A percentile compares a stretch with the other conserved stretches of the same genome.
These are phyloP conservation scores for Cryptosporidium baileyi DNA, from an alignment of 169 alveolate species.

Conservation along the genomic window DNA sequence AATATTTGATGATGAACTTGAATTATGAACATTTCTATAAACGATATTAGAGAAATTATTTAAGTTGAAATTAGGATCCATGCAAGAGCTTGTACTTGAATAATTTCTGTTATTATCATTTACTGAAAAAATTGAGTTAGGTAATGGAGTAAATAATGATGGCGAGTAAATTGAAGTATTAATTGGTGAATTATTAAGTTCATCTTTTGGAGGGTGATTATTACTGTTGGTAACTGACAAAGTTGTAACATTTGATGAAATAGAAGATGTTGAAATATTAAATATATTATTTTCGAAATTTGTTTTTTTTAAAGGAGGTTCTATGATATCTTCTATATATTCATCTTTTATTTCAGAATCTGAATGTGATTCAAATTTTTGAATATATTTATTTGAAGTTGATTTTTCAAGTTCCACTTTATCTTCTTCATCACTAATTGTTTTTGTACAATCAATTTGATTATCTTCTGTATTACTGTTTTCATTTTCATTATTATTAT, in stretches of 20 bases:
- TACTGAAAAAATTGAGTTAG: not conserved
- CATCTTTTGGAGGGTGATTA: not conserved
- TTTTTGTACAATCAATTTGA: not conserved
- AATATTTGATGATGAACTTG: no score
- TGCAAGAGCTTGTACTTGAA: no score
- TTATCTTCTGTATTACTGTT: not conserved
- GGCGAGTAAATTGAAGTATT: not conserved
- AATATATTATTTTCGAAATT: not conserved
- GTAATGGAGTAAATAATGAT: constrained; percentile 1
- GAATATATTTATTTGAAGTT: not conserved
- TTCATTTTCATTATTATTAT: not conserved
- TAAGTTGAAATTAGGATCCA: not conserved
- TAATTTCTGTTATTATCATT: not conserved
- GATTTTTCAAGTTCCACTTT: not conserved
- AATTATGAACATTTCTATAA: constrained; percentile 49
- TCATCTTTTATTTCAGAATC: not conserved
- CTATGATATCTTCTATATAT: not conserved
- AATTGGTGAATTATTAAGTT: constrained; percentile 23
- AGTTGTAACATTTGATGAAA: not conserved
- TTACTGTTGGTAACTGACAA: not conserved
- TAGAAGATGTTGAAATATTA: constrained; percentile 13
- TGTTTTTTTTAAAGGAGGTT: constrained; percentile 1
- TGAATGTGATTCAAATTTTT: not conserved
- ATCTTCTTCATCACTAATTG: not conserved
- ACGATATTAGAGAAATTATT: constrained; percentile 17